Percentiles rank a stretch among this genome's conserved stretches.
These are phyloP conservation scores for Acer campestre DNA, from an alignment of 345 rosid genomes.

Conservation along the genomic window DNA sequence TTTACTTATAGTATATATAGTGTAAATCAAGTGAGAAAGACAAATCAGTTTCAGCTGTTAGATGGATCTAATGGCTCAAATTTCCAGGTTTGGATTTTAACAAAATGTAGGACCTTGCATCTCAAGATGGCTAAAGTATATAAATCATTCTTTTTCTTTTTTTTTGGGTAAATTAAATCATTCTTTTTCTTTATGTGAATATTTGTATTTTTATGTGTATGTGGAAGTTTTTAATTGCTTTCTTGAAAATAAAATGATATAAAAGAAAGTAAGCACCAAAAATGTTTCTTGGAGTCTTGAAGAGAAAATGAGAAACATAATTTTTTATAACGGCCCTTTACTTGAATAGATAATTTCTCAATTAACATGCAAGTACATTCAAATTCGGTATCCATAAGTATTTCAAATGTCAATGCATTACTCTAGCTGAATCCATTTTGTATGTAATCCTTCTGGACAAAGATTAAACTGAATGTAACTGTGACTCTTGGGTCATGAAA, in stretches of 20 bases:
- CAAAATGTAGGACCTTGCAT: neutral
- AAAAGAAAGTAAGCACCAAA: neutral
- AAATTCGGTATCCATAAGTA: neutral
- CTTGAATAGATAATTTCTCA: neutral
- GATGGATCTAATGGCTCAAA: neutral
- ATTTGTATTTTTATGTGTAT: neutral
- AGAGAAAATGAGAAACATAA: neutral
- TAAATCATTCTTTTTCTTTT: neutral
- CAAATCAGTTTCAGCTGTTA: neutral
- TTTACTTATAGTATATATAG: neutral
- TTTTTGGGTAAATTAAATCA: neutral
- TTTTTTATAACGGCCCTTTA: neutral
- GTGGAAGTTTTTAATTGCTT: neutral
- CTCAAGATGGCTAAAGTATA: neutral
- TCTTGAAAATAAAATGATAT: neutral
- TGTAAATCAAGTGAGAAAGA: neutral
- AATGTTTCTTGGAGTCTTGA: neutral
- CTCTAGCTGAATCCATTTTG: neutral
- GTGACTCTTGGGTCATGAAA: neutral
- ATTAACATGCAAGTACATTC: neutral
- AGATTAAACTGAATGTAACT: neutral
- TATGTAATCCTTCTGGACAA: neutral
- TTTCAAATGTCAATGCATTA: neutral
- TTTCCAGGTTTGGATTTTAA: neutral
- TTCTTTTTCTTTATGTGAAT: neutral